Evolutionary conservation across 805 yeast species (phyloP).

Genomic region (Starmerella floris): DNA sequence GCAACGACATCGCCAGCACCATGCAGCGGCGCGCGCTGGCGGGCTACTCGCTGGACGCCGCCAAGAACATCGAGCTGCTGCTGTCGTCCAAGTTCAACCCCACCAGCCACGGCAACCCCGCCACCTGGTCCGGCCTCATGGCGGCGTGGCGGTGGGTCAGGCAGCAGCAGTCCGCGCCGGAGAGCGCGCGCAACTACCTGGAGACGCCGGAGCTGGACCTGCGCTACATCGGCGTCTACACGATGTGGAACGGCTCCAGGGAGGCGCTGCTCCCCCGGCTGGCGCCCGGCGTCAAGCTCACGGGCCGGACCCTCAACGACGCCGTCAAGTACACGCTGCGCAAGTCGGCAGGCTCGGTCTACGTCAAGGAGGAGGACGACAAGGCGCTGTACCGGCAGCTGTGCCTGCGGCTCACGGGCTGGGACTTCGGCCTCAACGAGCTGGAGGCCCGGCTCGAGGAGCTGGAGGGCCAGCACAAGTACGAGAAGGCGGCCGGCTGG

Average conservation of each 20-base stretch:
- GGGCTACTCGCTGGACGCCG: conserved; percentile 63
- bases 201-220: conserved; percentile 53
- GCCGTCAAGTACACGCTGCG: conserved; percentile 42
- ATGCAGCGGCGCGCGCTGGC: conserved; percentile 58
- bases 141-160: conserved; percentile 87
- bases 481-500: conserved; percentile 94
- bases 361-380: conserved; percentile 30
- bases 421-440: conserved; percentile 69
- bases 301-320: conserved; percentile 34
- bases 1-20: conserved; percentile 58
- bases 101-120: conserved; percentile 26
- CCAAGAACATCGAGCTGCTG: conserved; percentile 43
- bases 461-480: conserved; percentile 44
- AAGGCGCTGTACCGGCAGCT: conserved; percentile 56
- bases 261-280: conserved; percentile 27
- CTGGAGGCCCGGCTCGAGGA: conserved; percentile 52
- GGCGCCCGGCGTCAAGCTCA: conserved; percentile 20
- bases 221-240: conserved; percentile 76
- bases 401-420: conserved; percentile 75
- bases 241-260: conserved; percentile 48
- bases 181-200: conserved; percentile 43
- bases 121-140: conserved; percentile 43
- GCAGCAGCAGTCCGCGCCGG: conserved; percentile 49
- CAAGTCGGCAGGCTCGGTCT: conserved; percentile 30
- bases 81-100: background rate